phyloP scores from a whole-genome alignment of 2,329 filamentous ascomycete genomes.

The Colletotrichum sp. region DNA sequence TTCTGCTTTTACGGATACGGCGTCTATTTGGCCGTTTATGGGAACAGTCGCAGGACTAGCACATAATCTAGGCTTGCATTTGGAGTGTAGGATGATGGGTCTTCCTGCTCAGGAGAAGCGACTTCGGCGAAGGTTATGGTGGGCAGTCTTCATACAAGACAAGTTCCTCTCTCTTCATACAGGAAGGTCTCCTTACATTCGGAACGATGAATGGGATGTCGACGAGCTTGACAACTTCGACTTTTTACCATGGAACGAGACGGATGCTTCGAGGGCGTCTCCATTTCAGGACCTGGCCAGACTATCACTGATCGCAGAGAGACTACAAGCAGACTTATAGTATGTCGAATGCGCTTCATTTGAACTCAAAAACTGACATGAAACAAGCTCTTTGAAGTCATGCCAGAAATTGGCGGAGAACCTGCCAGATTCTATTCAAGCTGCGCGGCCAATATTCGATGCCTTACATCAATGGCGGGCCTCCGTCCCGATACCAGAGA shows the following conservation, averaged over 20 bases:
- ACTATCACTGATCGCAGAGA: neutral
- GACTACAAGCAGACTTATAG: neutral
- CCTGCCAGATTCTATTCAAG: neutral
- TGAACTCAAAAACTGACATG: rapidly evolving
- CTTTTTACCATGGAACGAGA: neutral
- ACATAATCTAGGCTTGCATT: slow-evolving; percentile 36
- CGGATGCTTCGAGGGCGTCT: neutral
- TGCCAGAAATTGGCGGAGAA: neutral
- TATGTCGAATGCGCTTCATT: rapidly evolving
- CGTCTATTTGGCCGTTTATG: slow-evolving; percentile 40
- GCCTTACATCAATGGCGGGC: neutral
- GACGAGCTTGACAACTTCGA: neutral
- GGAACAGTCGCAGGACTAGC: slow-evolving; percentile 37
- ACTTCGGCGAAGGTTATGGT: slow-evolving; percentile 40
- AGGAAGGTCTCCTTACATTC: slow-evolving; percentile 39
- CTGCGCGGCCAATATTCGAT: neutral
- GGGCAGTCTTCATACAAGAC: slow-evolving; percentile 42
- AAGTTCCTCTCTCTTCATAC: slow-evolving; percentile 40
- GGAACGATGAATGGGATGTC: slow-evolving; percentile 32
- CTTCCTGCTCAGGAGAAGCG: slow-evolving; percentile 41
- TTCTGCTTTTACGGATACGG: slow-evolving; percentile 28
- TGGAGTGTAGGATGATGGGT: slow-evolving; percentile 40
- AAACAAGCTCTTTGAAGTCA: neutral
- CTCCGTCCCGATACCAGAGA: neutral
- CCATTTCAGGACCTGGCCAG: neutral